Evolutionary conservation across 352 stramenopile species (phyloP), one percentile per base, ranked within the genome.

Genomic region (Phytopythium mirpurense): DNA sequence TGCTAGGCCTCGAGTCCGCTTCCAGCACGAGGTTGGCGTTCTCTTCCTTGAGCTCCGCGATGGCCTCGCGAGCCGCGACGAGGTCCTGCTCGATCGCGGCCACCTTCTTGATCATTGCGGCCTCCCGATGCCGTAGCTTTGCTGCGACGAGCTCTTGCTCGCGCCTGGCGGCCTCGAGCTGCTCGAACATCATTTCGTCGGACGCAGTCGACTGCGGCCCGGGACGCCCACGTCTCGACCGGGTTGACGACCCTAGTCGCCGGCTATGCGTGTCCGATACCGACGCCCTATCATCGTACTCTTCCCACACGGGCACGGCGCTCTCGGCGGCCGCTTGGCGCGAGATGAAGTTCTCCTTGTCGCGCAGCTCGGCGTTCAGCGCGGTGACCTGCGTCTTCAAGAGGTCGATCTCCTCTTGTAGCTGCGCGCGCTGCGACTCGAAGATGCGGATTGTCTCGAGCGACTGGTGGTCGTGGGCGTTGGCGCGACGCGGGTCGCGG

Each of bases 41-140:
- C 46, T 93, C 81, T 35, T 93, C 80, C 58, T 86, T 89, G 40
- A 93, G 54, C 32, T 90, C 75, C 3, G 65, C 60, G 26, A 93
- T 85, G 4, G 63, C 77, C 42, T 90, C 77, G 19, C 70, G 68
- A 32, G 83, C 75, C 12, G 51, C 44, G 9, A 86, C 56, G 18
- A 96, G 52, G 43, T 96, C 78, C 23, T 78, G 67, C 51, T 94
- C 82, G 48, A 96, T 88, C 34, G 69, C 68, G 18, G 54, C 67
- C 23, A 96, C 70, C 50, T 94, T 92, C 59, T 86, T 79, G 16
- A 93, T 68, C 76, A 94, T 91, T 5, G 63, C 65, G 37, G 66
- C 45, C 57, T 96, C 83, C 5, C 81, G 71, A 56, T 83, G 69
- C 1, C 80, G 75, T 16, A 94, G 58, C 24, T 74, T 79, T 2